Base-by-base conservation (phyloP, 805 yeast species). In the Kluyveromyces dobzhanskii region DNA sequence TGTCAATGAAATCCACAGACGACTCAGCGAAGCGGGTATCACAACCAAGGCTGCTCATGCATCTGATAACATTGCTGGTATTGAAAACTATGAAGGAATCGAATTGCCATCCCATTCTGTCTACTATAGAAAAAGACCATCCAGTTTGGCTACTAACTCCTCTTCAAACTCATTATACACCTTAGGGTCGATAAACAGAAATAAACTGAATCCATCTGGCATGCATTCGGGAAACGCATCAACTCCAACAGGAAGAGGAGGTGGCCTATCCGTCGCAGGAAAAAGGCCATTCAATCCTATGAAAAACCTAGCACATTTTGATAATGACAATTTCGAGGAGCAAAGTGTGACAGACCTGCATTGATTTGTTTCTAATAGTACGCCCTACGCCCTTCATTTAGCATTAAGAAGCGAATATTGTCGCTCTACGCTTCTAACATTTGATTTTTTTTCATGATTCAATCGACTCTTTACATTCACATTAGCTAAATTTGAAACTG, bases 21-120 rank as follows among this genome's bases (percentile, higher is more conserved):
- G 64, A 14, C 40, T 69, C 14, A 49, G 56, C 7, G 56, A 55
- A 11, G 68, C 69, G 5, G 64, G 63, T 23, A 63, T 71, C 36
- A 64, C 73, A 1, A 44, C 47, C 8, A 59, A 54, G 25, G 73
- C 75, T 2, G 71, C 70, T 2, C 49, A 53, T 5, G 64, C 68
- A 36, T 55, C 75, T 0, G 65, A 71, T 44, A 64, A 62, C 38
- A 63, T 69, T 31, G 75, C 75, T 2, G 76, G 75, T 4, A 63
- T 67, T 25, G 61, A 62, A n/a, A 49, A 54, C 35, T 57, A 46
- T 37, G 49, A 47, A 32, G 17, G 42, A 10, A 41, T 44, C 3
- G 52, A 51, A 29, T 13, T 43, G 4, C 30, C 47, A 10, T 37
- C 45, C n/a, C 35, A 31, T 17, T 30, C 40, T 11, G 24, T 35